Conservation (phyloP, 2,329 filamentous ascomycete genomes). For the Penicillium rolfsii region DNA sequence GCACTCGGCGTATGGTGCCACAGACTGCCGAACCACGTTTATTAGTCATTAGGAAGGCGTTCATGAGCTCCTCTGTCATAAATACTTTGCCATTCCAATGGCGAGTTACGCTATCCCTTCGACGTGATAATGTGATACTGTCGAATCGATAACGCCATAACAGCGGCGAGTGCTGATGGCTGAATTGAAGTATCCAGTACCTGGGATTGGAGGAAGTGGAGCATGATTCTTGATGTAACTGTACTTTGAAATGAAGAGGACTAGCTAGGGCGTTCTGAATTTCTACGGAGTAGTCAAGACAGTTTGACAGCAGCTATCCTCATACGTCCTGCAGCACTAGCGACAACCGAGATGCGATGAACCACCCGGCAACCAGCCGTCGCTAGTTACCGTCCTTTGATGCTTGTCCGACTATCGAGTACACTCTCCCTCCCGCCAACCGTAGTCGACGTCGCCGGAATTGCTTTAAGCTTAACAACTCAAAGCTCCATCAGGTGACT, state of each 20-base stretch:
- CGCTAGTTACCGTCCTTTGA: neutral
- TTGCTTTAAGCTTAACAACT: slow-evolving; percentile 1
- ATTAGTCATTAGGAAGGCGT: neutral
- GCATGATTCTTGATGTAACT: neutral
- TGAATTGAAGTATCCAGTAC: neutral
- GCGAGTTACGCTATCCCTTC: neutral
- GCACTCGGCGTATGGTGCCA: neutral
- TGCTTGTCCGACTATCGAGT: too few species aligned
- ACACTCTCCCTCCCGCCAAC: too few species aligned
- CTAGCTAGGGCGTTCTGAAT: neutral
- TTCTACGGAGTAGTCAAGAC: neutral
- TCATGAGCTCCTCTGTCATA: neutral
- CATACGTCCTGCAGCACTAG: neutral
- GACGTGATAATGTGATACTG: neutral
- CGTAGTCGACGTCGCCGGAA: slow-evolving; percentile 8
- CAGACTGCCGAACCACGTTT: neutral
- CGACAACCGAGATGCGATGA: neutral
- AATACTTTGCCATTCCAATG: neutral
- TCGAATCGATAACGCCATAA: slow-evolving; percentile 2
- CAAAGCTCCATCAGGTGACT: slow-evolving; percentile 16
- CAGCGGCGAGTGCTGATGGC: neutral
- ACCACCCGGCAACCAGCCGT: neutral
- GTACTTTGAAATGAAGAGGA: neutral
- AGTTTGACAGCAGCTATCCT: neutral
- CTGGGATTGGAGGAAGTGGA: too few species aligned